phyloP scores from a whole-genome alignment of 495 filamentous ascomycete genomes.

The Aspergillus diversus region DNA sequence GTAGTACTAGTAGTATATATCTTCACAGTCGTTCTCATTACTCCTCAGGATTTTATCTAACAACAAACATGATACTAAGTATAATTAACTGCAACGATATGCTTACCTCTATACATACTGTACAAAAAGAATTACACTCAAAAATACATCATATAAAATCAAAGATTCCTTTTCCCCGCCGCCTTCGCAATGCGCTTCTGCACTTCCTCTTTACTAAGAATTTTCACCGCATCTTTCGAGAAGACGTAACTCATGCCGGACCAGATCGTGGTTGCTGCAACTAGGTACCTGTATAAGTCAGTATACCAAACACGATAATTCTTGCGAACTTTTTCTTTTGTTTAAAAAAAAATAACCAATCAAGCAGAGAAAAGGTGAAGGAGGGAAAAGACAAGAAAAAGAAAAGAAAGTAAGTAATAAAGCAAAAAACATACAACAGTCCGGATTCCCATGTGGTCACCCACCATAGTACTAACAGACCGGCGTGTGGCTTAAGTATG shows the following conservation, averaged over 20 bases:
- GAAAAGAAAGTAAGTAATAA: slow-evolving; percentile 18
- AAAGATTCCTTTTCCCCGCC: slow-evolving; percentile 32
- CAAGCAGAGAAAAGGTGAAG: slow-evolving; percentile 6
- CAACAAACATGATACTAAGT: neutral
- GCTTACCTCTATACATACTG: slow-evolving; percentile 1
- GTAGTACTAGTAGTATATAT: no score
- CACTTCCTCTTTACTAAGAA: slow-evolving; percentile 59
- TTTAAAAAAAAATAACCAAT: neutral
- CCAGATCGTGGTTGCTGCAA: slow-evolving; percentile 82
- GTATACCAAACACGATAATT: neutral
- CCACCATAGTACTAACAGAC: slow-evolving; percentile 44
- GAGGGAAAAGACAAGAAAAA: slow-evolving; percentile 13
- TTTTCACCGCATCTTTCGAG: slow-evolving; percentile 80
- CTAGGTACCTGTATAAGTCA: slow-evolving; percentile 56
- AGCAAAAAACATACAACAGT: slow-evolving; percentile 39
- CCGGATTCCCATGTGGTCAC: slow-evolving; percentile 44
- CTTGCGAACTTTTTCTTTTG: no score
- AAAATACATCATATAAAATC: neutral
- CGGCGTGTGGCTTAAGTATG: slow-evolving; percentile 47
- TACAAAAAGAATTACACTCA: neutral
- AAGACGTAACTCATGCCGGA: slow-evolving; percentile 83
- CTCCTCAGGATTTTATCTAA: no score
- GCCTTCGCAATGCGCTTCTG: slow-evolving; percentile 45
- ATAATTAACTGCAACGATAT: neutral
- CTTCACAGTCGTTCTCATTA: no score